These are phyloP conservation scores for Pseudocercospora vitis DNA, from an alignment of 2,329 filamentous ascomycete species.

Conservation along the genomic window DNA sequence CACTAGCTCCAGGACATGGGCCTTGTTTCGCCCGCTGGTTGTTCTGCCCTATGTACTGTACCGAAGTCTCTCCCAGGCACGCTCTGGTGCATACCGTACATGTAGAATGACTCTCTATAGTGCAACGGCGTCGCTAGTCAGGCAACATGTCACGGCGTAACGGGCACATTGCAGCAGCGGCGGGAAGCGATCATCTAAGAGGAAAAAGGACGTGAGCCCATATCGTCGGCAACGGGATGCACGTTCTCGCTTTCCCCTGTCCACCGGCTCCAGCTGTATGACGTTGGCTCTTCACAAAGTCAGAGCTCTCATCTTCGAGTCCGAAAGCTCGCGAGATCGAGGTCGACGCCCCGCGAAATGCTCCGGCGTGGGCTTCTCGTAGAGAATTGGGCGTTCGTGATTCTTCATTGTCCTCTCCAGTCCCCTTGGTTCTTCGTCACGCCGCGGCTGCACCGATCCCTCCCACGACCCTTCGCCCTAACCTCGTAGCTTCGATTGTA, in stretches of 20 bases:
- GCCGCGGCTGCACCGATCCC: neutral
- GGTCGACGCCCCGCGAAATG: slow-evolving; percentile 4
- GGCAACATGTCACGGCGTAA: too few species aligned
- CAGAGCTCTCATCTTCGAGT: slow-evolving; percentile 6
- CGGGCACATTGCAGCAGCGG: neutral
- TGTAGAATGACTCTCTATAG: too few species aligned
- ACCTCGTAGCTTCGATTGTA: slow-evolving; percentile 8
- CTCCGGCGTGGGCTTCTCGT: neutral
- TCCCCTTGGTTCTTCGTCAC: neutral
- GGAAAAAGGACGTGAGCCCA: neutral
- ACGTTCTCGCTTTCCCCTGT: neutral
- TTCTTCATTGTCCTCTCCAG: neutral
- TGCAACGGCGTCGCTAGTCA: too few species aligned
- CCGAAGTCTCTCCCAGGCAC: too few species aligned
- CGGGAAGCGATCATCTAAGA: neutral
- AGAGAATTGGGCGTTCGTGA: neutral
- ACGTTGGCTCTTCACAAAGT: slow-evolving; percentile 5
- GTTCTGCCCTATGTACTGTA: neutral
- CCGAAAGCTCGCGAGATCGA: neutral
- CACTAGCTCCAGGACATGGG: too few species aligned
- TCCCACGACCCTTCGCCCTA: neutral
- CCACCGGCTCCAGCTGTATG: neutral
- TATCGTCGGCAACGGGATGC: neutral
- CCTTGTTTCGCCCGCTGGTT: neutral
- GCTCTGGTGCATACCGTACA: too few species aligned